phyloP scores from a whole-genome alignment of 73 alveolate genomes.

The Durusdinium trenchii region DNA sequence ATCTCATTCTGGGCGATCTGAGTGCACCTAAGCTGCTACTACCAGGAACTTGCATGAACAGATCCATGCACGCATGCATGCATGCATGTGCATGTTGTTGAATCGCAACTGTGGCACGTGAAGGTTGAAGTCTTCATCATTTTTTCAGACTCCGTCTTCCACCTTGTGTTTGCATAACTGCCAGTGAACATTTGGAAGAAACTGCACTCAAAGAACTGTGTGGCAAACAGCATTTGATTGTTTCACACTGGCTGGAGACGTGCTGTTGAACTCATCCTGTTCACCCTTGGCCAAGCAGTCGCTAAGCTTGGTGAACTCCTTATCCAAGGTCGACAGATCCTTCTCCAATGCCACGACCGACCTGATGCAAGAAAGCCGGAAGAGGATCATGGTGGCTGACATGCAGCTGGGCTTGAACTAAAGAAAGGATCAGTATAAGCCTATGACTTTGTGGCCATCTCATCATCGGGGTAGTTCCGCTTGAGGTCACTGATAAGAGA shows the following conservation, averaged over 20 bases:
- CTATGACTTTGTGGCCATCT: neutral
- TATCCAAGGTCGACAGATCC: conserved; percentile 12
- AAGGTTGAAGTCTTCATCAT: neutral
- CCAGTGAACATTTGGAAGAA: neutral
- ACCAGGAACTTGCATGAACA: neutral
- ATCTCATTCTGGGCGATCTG: conserved; percentile 15
- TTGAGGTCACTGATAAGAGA: neutral
- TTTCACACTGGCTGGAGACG: neutral
- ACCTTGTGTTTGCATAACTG: too few species aligned
- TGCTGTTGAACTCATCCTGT: neutral
- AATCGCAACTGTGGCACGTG: neutral
- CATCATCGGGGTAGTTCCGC: neutral
- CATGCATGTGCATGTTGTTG: neutral
- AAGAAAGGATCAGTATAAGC: neutral
- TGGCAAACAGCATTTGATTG: neutral
- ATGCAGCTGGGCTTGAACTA: too few species aligned
- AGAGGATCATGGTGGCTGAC: too few species aligned
- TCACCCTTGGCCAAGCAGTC: conserved; percentile 58
- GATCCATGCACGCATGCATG: neutral
- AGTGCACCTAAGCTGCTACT: neutral
- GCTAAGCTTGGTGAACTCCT: neutral
- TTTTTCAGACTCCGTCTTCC: neutral
- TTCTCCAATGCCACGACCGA: neutral
- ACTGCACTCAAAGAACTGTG: neutral
- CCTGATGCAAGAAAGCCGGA: neutral